Percentiles rank a stretch among this genome's conserved stretches.
phyloP scores from a whole-genome alignment of 345 rosid genomes.

The Populus tremula region DNA sequence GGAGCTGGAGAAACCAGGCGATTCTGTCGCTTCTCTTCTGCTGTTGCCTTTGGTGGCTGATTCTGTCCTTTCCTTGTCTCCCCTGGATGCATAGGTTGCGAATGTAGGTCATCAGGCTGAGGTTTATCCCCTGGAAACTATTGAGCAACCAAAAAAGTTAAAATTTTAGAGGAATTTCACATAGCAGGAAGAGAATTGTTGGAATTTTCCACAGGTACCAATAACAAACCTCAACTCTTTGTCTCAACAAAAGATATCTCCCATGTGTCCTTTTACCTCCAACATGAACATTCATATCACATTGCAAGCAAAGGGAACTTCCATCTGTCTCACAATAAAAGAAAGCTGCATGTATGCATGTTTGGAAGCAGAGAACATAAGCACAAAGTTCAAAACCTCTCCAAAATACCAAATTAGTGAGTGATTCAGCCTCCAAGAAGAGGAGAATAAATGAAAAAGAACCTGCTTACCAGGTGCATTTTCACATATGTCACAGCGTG shows the following conservation, averaged over 20 bases:
- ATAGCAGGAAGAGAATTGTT: neutral
- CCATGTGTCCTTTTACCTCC: constrained; percentile 76
- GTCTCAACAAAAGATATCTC: constrained; percentile 67
- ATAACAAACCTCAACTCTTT: constrained; percentile 62
- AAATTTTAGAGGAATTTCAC: neutral
- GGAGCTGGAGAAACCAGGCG: constrained; percentile 31
- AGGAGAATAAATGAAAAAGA: constrained; percentile 1
- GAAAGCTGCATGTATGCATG: constrained; percentile 51
- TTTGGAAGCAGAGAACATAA: constrained; percentile 13
- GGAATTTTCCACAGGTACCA: neutral
- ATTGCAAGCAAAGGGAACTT: constrained; percentile 76
- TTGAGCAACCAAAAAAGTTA: neutral
- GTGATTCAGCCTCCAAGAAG: neutral
- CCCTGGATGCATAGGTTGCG: constrained; percentile 32
- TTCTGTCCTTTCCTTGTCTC: constrained; percentile 32
- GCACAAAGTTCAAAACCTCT: neutral
- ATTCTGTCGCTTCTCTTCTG: constrained; percentile 38
- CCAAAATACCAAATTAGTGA: neutral
- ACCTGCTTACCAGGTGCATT: constrained; percentile 59
- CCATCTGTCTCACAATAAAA: constrained; percentile 87
- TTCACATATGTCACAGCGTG: constrained; percentile 81
- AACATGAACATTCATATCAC: constrained; percentile 81
- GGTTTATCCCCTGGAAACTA: constrained; percentile 77
- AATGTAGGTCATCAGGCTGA: constrained; percentile 17
- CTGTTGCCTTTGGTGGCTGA: constrained; percentile 23